These are phyloP conservation scores for Thalassiosira profunda DNA, from an alignment of 108 stramenopile species.

Conservation along the genomic window DNA sequence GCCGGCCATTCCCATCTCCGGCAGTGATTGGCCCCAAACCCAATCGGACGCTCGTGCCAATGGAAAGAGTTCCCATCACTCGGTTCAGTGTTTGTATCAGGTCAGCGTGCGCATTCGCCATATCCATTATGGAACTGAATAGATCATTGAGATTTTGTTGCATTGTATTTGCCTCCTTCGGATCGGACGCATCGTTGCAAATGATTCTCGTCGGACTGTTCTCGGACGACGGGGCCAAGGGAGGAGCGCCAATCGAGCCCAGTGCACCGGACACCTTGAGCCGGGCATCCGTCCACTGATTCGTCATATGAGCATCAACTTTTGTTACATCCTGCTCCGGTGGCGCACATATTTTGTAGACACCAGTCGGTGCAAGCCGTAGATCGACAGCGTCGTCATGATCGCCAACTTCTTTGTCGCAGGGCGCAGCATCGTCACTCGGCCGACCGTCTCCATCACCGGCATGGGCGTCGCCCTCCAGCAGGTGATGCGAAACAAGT, in stretches of 20 bases:
- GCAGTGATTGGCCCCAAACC: slow-evolving; percentile 4
- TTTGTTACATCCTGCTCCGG: not conserved
- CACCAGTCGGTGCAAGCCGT: not conserved
- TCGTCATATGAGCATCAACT: not conserved
- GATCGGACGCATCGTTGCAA: not conserved
- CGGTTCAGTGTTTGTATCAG: slow-evolving; percentile 5
- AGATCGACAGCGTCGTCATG: not conserved
- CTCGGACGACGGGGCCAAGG: not conserved
- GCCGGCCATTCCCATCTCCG: slow-evolving; percentile 2
- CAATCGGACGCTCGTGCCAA: slow-evolving; percentile 20
- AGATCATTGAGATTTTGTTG: not conserved
- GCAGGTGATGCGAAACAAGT: not conserved
- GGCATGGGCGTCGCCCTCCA: not conserved
- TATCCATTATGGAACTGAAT: not conserved
- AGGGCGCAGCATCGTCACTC: not conserved
- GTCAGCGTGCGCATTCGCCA: slow-evolving; percentile 9
- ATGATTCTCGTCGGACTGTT: not conserved
- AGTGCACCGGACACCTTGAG: slow-evolving; percentile 6
- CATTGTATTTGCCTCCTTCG: not conserved
- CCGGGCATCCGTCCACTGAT: slow-evolving; percentile 5
- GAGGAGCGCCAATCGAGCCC: slow-evolving; percentile 29
- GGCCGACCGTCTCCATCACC: not conserved
- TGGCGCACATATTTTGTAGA: not conserved
- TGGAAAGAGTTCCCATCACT: slow-evolving; percentile 1
- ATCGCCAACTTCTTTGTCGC: not conserved